phyloP scores from a whole-genome alignment of 2,329 filamentous ascomycete genomes.

The Neoascochyta sp. region DNA sequence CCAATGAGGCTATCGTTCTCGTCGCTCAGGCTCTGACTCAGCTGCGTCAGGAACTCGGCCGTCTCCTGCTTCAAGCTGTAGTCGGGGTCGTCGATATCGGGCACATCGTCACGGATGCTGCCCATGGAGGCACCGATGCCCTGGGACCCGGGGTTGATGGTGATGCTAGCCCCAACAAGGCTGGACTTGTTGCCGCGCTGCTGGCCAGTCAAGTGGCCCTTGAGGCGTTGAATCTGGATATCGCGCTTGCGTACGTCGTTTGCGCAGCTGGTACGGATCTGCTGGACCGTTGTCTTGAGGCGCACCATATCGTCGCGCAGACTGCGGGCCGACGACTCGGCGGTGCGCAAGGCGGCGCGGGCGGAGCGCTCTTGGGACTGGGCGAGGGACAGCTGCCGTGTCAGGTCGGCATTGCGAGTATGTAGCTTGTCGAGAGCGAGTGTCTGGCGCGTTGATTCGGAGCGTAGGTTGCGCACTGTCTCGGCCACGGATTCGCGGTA shows the following conservation, averaged over 20 bases:
- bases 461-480: slow-evolving; percentile 71
- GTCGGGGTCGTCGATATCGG: slow-evolving; percentile 51
- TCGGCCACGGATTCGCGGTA: slow-evolving; percentile 79
- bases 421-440: slow-evolving; percentile 61
- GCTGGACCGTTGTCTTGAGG: slow-evolving; percentile 73
- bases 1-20: slow-evolving; percentile 82
- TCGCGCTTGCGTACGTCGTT: slow-evolving; percentile 91
- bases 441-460: slow-evolving; percentile 70
- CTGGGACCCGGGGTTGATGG: slow-evolving; percentile 40
- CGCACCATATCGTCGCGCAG: slow-evolving; percentile 80
- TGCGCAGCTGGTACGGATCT: slow-evolving; percentile 80
- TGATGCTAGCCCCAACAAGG: slow-evolving; percentile 48
- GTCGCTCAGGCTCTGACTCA: slow-evolving; percentile 79
- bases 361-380: slow-evolving; percentile 70
- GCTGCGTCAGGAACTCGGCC: slow-evolving; percentile 80
- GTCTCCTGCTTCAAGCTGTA: slow-evolving; percentile 81
- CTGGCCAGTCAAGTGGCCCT: slow-evolving; percentile 74
- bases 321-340: slow-evolving; percentile 69
- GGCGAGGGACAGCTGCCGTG: slow-evolving; percentile 54
- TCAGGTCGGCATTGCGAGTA: slow-evolving; percentile 53
- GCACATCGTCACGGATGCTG: slow-evolving; percentile 53
- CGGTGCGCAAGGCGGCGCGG: slow-evolving; percentile 65
- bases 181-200: slow-evolving; percentile 49
- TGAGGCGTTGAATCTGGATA: slow-evolving; percentile 80
- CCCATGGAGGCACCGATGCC: slow-evolving; percentile 22